phyloP scores from a whole-genome alignment of 352 stramenopile genomes.

The Globisporangium alternatum region DNA sequence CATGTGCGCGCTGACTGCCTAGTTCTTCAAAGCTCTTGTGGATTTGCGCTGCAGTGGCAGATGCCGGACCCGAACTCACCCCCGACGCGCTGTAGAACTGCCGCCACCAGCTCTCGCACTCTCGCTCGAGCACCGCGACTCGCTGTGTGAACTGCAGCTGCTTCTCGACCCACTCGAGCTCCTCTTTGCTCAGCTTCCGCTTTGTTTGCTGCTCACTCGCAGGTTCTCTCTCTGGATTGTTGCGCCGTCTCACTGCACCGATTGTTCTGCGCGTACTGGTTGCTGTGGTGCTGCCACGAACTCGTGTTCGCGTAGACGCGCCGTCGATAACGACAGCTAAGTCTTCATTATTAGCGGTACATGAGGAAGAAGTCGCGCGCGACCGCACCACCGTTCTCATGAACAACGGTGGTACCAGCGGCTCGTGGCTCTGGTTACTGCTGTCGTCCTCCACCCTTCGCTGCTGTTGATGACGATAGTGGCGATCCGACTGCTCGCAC shows the following conservation, averaged over 20 bases:
- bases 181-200: constrained; percentile 31
- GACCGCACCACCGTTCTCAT: not conserved
- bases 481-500: constrained; percentile 19
- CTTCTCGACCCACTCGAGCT: constrained; percentile 66
- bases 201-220: not conserved
- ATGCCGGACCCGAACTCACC: constrained; percentile 7
- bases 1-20: constrained; percentile 22
- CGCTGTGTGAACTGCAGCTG: constrained; percentile 48
- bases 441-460: not conserved
- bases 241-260: constrained; percentile 29
- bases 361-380: not conserved
- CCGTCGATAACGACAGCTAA: not conserved
- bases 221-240: not conserved
- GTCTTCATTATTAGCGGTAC: not conserved
- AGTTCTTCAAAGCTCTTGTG: constrained; percentile 49
- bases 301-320: not conserved
- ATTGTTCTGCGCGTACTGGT: not conserved
- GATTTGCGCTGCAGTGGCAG: constrained; percentile 22
- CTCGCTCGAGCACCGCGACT: constrained; percentile 42
- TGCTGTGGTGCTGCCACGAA: not conserved
- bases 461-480: not conserved
- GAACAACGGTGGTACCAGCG: constrained; percentile 18
- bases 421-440: not conserved
- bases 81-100: constrained; percentile 42
- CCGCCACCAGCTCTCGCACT: constrained; percentile 47